Percentiles rank a stretch among this genome's conserved stretches.
phyloP scores from a whole-genome alignment of 1,139 yeast species.

The Starmera stellimalicola region DNA sequence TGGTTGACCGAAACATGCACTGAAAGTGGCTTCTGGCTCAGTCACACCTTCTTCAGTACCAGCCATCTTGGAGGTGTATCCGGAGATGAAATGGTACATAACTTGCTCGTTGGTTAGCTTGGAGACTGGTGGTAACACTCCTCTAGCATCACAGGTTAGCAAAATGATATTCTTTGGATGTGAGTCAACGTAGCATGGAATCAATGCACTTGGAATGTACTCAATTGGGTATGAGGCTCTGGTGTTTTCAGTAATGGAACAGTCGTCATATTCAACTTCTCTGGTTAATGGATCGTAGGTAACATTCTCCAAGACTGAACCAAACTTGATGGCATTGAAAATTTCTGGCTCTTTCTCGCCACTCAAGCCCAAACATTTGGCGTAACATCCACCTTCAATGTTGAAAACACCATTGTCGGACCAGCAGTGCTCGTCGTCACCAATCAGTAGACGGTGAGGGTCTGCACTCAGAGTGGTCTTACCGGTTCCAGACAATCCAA shows the following conservation, averaged over 20 bases:
- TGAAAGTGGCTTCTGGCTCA: constrained; percentile 96
- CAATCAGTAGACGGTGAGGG: constrained; percentile 87
- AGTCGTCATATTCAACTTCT: constrained; percentile 77
- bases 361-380: constrained; percentile 87
- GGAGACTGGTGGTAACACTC: constrained; percentile 96
- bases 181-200: constrained; percentile 82
- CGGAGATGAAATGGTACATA: constrained; percentile 97
- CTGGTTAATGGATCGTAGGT: constrained; percentile 75
- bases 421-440: constrained; percentile 99
- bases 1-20: constrained; percentile 99
- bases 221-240: constrained; percentile 99
- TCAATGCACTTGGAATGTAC: constrained; percentile 90
- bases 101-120: constrained; percentile 91
- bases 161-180: constrained; percentile 92
- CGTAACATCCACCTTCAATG: constrained; percentile 99
- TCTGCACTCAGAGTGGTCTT: constrained; percentile 97
- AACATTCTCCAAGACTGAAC: constrained; percentile 90
- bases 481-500: constrained; percentile 97
- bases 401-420: constrained; percentile 96
- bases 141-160: constrained; percentile 96
- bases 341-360: constrained; percentile 97
- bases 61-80: constrained; percentile 99
- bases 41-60: constrained; percentile 99
- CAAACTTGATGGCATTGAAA: constrained; percentile 89
- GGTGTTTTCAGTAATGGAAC: constrained; percentile 88